Base-by-base conservation (phyloP, 2,329 filamentous ascomycete species). In the Plenodomus tracheiphilus region DNA sequence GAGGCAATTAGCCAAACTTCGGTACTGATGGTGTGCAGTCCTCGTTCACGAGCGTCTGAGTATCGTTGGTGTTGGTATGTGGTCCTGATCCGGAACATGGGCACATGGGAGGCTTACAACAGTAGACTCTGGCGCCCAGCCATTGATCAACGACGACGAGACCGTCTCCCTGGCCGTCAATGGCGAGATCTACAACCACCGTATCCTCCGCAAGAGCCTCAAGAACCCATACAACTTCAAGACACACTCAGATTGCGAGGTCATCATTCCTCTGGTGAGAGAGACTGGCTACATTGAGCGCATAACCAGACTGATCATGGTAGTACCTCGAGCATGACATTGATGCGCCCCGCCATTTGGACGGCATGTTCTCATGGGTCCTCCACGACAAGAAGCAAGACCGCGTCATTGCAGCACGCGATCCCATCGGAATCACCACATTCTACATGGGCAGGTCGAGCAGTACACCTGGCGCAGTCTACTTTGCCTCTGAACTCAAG, bases 331-430 rank as follows among this genome's bases (percentile, higher is more conserved):
- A 97, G 76, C 84, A 95, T 82, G 94, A 86, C 68, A 81, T 95
- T 62, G 91, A 97, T 69, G 91, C 93, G 49, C 92, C 94, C 54
- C 94, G 93, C 76, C 81, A 91, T 75, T 85, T 99, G 62, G 94
- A 99, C 74, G 94, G 94, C 79, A 99, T 99, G 94, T 99, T 99
- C 83, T 97, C 93, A 15, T 99, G 95, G 79, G 92, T 99, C 47
- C 84, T 99, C 44, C 96, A 96, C 77, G 94, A 99, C 80, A 96
- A 96, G 83, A 87, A 85, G 62, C 85, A 91, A 74, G 89, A 99
- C 80, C 88, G 94, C 61, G 89, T 91, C 55, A 85, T 99, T 69
- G 94, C 94, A 49, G 94, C 94, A 47, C 87, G 94, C 71, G 94
- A 99, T 74, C 94, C 94, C 30, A 97, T 99, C 66, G 94, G 94